Percentiles rank a stretch among this genome's conserved stretches.
phyloP scores from a whole-genome alignment of 2,329 filamentous ascomycete genomes.

The Microascus cirrosus region DNA sequence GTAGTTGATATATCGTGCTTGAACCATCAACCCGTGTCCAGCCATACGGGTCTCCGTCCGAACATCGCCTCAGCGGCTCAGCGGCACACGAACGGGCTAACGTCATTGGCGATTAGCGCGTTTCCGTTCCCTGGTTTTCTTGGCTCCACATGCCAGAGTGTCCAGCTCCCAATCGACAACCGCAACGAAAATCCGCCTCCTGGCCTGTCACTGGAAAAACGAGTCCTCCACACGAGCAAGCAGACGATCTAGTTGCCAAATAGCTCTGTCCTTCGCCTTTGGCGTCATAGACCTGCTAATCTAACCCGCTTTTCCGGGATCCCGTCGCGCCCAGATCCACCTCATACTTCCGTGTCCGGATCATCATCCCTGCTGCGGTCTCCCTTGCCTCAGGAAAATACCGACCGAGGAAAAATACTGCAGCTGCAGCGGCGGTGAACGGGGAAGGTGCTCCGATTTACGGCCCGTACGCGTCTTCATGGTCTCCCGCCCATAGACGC shows the following conservation, averaged over 20 bases:
- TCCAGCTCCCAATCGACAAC: not conserved
- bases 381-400: not conserved
- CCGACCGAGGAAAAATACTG: not conserved
- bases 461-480: conserved; percentile 21
- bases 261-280: not conserved
- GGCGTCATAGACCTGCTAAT: not conserved
- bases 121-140: not conserved
- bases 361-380: not conserved
- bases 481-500: not conserved
- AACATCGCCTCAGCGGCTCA: no score
- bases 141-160: not conserved
- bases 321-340: not conserved
- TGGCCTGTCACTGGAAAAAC: not conserved
- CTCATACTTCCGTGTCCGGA: no score
- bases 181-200: not conserved
- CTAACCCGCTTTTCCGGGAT: not conserved
- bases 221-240: not conserved
- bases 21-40: no score
- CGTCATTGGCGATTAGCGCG: not conserved
- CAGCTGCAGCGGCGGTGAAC: not conserved
- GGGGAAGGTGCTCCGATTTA: no score
- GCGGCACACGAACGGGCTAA: not conserved
- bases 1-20: no score
- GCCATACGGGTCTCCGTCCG: no score
- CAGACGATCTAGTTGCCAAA: not conserved